Evolutionary conservation across 2,329 filamentous ascomycete species (phyloP).

Genomic region (Cercospora sp.): DNA sequence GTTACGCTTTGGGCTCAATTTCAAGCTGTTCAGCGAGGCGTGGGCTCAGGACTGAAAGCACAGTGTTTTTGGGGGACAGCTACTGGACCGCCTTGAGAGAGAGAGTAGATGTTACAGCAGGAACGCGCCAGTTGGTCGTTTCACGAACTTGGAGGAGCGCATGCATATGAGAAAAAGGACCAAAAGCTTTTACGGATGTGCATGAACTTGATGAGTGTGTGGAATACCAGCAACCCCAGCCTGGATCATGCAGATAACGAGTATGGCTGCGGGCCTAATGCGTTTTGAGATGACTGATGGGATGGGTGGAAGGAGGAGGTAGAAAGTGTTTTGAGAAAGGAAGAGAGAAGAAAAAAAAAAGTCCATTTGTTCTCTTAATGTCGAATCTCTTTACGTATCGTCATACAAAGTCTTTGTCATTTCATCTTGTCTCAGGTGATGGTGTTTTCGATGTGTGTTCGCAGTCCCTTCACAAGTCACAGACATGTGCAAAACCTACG

Average conservation of each 20-base stretch:
- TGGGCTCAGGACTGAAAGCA: slow-evolving; percentile 6
- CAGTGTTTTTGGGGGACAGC: slow-evolving; percentile 7
- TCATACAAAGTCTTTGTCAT: slow-evolving; percentile 1
- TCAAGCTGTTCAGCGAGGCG: slow-evolving; percentile 4
- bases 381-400: slow-evolving; percentile 4
- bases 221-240: neutral
- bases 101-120: slow-evolving; percentile 9
- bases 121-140: neutral
- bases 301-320: neutral
- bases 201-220: slow-evolving; percentile 16
- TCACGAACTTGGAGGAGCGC: neutral
- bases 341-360: slow-evolving; percentile 6
- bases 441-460: too few relatives aligned
- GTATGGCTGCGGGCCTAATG: neutral
- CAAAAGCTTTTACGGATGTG: neutral
- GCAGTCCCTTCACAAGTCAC: too few relatives aligned
- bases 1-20: neutral
- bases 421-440: neutral
- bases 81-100: neutral
- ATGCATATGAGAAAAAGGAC: slow-evolving; percentile 9
- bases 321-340: slow-evolving; percentile 5
- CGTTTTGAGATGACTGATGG: slow-evolving; percentile 2
- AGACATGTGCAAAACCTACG: too few relatives aligned
- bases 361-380: slow-evolving; percentile 13
- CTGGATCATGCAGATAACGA: neutral